Base-by-base conservation (phyloP, 2,329 filamentous ascomycete species). In the Phoma sp. region DNA sequence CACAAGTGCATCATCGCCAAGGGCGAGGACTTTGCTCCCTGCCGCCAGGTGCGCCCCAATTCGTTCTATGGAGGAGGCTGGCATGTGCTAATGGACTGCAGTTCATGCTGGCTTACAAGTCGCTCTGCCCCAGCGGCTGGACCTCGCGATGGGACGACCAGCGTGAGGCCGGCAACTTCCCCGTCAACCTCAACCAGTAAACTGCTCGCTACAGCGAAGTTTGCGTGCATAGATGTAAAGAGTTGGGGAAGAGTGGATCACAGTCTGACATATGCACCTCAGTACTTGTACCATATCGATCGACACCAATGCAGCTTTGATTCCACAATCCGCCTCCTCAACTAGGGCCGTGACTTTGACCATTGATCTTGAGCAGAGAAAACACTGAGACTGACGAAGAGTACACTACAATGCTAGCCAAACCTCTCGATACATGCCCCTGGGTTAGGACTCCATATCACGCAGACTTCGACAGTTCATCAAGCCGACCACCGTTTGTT, bases 1-100 rank as follows among this genome's bases (percentile, higher is more conserved):
- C 91, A 99, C 88, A 99, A 99, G 87, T 99, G 95, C 85, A 92
- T 97, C 80, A 84, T 89, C 77, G 93, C 93, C 81, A 98, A 98
- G 87, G 93, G 93, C 80, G 93, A 98, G 84, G 93, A 97, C 77
- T 98, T 98, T 80, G 89, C 91, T 71, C 93, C 93, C 65, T 98
- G 93, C 90, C 89, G 88, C 75, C 93, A 97, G 89, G 93, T 96
- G 88, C 65, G 61, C 33, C 21, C 18, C 34, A 21, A 39, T 34
- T 42, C 17, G 18, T 21, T 2, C 42, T 25, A 10, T n/a, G 29
- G 30, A n/a, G 7, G 1, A 4, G 26, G 40, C 32, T 26, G n/a
- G n/a, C 15, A 14, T 20, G 23, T 34, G 34, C 40, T 36, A 40
- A 47, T 53, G 57, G 59, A 36, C 62, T 61, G 69, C 47, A 99